phyloP scores from a whole-genome alignment of 2,329 filamentous ascomycete genomes.

The Penicillium sp. region DNA sequence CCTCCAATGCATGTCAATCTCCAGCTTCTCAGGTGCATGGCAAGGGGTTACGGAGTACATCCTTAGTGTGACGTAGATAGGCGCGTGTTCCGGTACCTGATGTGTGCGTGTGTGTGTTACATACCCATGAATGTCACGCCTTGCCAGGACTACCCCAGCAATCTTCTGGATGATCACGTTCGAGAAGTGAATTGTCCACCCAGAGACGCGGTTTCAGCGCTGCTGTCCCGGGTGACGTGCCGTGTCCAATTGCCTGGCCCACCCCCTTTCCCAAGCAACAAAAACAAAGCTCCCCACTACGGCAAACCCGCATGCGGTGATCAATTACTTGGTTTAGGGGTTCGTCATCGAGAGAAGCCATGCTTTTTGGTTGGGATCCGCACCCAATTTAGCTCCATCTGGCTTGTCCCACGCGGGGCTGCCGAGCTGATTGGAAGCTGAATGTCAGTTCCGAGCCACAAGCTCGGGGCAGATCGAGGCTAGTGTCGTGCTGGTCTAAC shows the following conservation, averaged over 20 bases:
- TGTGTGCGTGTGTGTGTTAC: no score
- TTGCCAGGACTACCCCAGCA: not conserved
- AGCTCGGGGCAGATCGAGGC: slow-evolving; percentile 21
- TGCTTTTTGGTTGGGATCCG: slow-evolving; percentile 5
- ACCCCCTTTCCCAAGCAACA: slow-evolving; percentile 16
- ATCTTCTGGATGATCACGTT: not conserved
- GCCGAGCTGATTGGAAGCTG: slow-evolving; percentile 15
- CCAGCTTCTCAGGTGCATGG: not conserved
- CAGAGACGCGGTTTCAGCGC: not conserved
- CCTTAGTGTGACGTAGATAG: not conserved
- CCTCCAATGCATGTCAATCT: not conserved
- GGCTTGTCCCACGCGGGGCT: slow-evolving; percentile 27
- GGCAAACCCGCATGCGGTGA: slow-evolving; percentile 13
- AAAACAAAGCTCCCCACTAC: slow-evolving; percentile 8
- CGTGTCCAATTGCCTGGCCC: slow-evolving; percentile 18
- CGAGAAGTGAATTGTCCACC: not conserved
- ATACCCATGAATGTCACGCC: not conserved
- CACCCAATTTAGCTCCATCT: slow-evolving; percentile 7
- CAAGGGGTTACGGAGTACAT: not conserved
- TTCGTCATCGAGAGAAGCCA: slow-evolving; percentile 7
- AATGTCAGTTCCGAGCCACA: slow-evolving; percentile 9
- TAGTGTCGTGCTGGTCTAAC: slow-evolving; percentile 13
- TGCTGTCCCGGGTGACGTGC: slow-evolving; percentile 6
- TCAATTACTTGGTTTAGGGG: slow-evolving; percentile 24
- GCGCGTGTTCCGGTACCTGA: not conserved